These are phyloP conservation scores for Tricholoma sp. DNA, from an alignment of 768 basidiomycete genomes.

Conservation along the genomic window DNA sequence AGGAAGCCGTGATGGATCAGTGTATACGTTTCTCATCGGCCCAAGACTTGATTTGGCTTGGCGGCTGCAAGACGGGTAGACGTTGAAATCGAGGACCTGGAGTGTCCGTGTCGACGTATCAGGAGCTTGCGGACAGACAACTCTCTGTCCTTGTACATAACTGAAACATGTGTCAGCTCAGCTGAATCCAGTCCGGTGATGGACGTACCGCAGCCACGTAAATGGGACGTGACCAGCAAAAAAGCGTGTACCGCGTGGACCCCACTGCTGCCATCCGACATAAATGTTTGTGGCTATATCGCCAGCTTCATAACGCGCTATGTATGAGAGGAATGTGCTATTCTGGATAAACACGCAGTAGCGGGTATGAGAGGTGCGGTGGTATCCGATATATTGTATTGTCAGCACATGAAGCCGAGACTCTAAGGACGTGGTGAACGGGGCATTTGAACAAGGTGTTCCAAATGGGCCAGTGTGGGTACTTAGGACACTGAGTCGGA, in stretches of 20 bases:
- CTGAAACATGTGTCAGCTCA: background rate
- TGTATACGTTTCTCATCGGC: background rate
- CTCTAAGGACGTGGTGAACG: slow-evolving; percentile 16
- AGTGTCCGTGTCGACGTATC: slow-evolving; percentile 1
- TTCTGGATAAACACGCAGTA: slow-evolving; percentile 8
- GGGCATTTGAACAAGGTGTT: slow-evolving; percentile 11
- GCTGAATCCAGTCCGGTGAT: background rate
- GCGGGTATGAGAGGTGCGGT: background rate
- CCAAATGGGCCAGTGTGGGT: slow-evolving; percentile 32
- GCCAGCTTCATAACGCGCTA: slow-evolving; percentile 7
- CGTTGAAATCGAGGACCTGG: slow-evolving; percentile 14
- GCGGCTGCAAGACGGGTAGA: background rate
- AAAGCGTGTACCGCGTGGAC: slow-evolving; percentile 6
- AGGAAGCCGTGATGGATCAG: slow-evolving; percentile 3
- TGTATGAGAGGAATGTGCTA: slow-evolving; percentile 5
- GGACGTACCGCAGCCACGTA: slow-evolving; percentile 13
- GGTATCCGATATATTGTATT: slow-evolving; percentile 2
- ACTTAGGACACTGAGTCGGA: slow-evolving; percentile 6
- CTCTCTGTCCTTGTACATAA: slow-evolving; percentile 16
- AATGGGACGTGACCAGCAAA: background rate
- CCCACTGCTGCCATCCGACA: slow-evolving; percentile 10
- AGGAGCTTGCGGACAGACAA: slow-evolving; percentile 7
- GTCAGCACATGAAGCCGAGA: slow-evolving; percentile 10
- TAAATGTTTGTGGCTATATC: background rate
- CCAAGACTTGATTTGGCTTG: background rate